Base-by-base conservation (phyloP, 768 basidiomycete genomes). In the Tylopilus rubrobrunneus region DNA sequence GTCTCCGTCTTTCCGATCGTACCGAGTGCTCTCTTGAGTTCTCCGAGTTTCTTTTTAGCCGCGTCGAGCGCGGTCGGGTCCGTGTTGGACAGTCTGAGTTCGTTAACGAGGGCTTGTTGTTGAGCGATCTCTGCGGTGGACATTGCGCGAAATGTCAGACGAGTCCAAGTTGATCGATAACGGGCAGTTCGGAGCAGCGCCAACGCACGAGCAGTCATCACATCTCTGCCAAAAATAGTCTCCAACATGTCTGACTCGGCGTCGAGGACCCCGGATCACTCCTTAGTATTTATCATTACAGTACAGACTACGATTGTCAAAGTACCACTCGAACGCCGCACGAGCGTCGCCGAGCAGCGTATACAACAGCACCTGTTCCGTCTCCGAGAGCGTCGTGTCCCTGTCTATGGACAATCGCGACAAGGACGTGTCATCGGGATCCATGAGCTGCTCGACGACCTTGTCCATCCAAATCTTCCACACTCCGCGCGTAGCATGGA, bases 31-130 rank as follows among this genome's bases (percentile, higher is more conserved):
- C 78, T 81, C 75, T 87, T 86, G 52, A 91, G 71, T 28, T 90
- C 87, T 0, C 82, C 81, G 15, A 92, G 76, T 54, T 75, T 82
- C 73, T 85, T 86, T 73, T 80, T 85, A 15, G 80, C 80, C 34
- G 83, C 83, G 23, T 87, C 83, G 36, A 89, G 61, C 9, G 68
- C 60, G 4, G 73, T 61, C 1, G 74, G 59, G 49, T 86, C 81
- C 1, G 80, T 78, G 44, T 78, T 80, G 61, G 80, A 76, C 42
- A 78, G 70, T 48, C 82, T 74, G 21, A 91, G 79, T 52, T 84
- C 76, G 64, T 84, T 84, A 62, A 88, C 76, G n/a, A 79, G 68
- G 5, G 76, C 66, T 9, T 75, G 83, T 59, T 85, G 83, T 37
- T 75, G 66, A 5, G 74, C 71, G 61, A 90, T 81, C 61, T 85